Evolutionary conservation across 495 filamentous ascomycete genomes (phyloP), one percentile per base, ranked within the genome.

Genomic region (Xylaria grammica): DNA sequence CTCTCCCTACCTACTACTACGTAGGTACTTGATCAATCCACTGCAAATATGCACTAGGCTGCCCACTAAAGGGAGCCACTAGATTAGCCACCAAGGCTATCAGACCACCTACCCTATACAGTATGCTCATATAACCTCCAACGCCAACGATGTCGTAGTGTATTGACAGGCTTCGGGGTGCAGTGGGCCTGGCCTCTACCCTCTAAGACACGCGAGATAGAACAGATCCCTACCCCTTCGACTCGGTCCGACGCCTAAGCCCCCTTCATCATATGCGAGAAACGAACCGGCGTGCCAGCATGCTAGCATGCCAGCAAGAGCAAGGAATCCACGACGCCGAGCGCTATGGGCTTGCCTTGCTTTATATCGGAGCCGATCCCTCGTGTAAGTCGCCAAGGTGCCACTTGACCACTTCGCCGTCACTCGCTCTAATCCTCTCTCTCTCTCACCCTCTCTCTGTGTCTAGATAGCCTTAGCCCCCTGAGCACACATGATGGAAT

Each of bases 401-500:
- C 34, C 32, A 30, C 51, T 34, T 27, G 4, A 51, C 15, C 20
- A 38, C n/a, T 6, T 27, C 13, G 34, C n/a, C 24, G 52, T n/a
- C 22, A 42, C 13, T 17, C 13, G 17, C n/a, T 7, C 10, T 2
- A 20, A 27, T 40, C 52, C 4, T 51, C 49, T 30, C 1, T 51
- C 20, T 15, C 8, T 30, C 26, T 30, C 34, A 6, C 34, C 19
- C 45, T 24, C 4, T 11, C 11, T 48, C 20, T 6, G 3, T 3
- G 3, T 42, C 40, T 42, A 42, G 7, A 6, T 17, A 57, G 3
- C 45, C 26, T 15, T 19, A 10, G 3, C 38, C 17, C 30, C 38
- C 17, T 9, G 34, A 30, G 5, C 24, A 8, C 11, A 57, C 30
- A 66, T 19, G 27, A 74, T 74, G 72, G 65, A 74, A 20, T 74